Evolutionary conservation across 768 basidiomycete species (phyloP).

Genomic region (Suillus placidus): DNA sequence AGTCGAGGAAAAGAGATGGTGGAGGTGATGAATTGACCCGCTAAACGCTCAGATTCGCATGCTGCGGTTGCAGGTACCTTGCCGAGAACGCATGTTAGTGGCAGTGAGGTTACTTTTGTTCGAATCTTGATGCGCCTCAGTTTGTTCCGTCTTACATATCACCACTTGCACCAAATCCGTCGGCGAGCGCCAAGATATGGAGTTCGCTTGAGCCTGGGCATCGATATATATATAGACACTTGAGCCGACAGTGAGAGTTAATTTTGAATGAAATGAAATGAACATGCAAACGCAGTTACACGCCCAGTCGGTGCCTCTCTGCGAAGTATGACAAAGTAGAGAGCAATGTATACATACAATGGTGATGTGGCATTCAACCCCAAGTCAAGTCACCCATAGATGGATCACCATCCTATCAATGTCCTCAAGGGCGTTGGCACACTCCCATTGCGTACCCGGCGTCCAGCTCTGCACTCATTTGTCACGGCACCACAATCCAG

Average conservation of each 20-base stretch:
- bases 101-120: neutral
- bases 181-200: neutral
- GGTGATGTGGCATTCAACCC: too few relatives aligned
- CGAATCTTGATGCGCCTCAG: neutral
- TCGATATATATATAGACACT: neutral
- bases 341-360: too few relatives aligned
- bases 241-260: neutral
- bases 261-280: neutral
- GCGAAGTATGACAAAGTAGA: too few relatives aligned
- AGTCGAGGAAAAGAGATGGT: neutral
- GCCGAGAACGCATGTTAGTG: neutral
- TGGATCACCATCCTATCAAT: too few relatives aligned
- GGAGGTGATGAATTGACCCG: neutral
- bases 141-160: neutral
- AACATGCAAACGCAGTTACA: too few relatives aligned
- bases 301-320: too few relatives aligned
- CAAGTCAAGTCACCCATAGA: too few relatives aligned
- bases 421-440: too few relatives aligned
- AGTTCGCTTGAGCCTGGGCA: neutral
- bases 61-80: neutral
- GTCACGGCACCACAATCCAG: constrained; percentile 45
- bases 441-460: constrained; percentile 8
- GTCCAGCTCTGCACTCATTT: constrained; percentile 25
- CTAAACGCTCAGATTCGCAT: too few relatives aligned
- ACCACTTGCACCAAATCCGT: neutral